Evolutionary conservation across 805 yeast genomes (phyloP), one percentile per base, ranked within the genome.

Genomic region (Candida anglica): DNA sequence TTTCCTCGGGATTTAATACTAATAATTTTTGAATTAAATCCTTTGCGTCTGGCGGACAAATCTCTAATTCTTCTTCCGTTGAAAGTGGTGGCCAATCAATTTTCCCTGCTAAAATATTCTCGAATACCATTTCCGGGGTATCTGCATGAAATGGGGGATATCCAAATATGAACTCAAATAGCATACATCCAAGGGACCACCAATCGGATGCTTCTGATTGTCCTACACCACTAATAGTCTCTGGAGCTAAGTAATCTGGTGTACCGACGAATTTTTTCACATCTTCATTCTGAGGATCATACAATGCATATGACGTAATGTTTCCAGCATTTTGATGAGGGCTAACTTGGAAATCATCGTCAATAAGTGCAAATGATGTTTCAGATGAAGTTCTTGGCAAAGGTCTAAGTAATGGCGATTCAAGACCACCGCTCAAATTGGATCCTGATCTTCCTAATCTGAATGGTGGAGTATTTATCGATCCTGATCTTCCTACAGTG

Each of bases 171-270:
- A 93, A 82, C 59, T 93, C 99, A 65, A 91, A 93, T 37, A 91
- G 60, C 9, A 93, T 87, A 57, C 98, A 91, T 0, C 99, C 99
- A 21, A 91, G 75, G 2, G 98, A 86, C 99, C 99, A 93, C 98
- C 98, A 89, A 62, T 89, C 97, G n/a, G 91, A 79, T 42, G 80
- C 75, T 42, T 79, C 88, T 40, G 80, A 85, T 53, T 91, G 96
- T 0, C 85, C 82, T 1, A 72, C 68, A 25, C 97, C 98, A 27
- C 73, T 67, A 41, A 93, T 87, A 0, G 96, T 89, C 53, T 93
- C 99, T 0, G 99, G 99, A 0, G 99, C 95, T 25, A 94, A 71
- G 57, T 93, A 93, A 55, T 93, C 98, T 0, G 99, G 99, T 0
- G 99, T 93, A 0, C 99, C 99, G 20, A 88, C 95, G 48, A 91